phyloP scores from a whole-genome alignment of 2,329 filamentous ascomycete genomes.

The Metarhizium rileyi region DNA sequence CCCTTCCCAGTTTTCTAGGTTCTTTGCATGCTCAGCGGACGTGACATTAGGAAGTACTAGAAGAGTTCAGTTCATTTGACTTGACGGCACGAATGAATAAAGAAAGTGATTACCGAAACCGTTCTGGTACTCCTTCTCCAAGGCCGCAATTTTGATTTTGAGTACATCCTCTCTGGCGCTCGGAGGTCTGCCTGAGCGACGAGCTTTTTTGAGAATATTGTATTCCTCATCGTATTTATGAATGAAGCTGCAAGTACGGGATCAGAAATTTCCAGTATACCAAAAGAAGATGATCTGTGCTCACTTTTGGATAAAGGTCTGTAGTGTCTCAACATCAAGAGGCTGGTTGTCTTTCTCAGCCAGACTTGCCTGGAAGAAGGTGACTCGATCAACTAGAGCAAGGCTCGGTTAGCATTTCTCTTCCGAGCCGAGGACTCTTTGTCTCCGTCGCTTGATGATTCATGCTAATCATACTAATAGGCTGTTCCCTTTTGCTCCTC shows the following conservation, averaged over 20 bases:
- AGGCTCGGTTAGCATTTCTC: neutral
- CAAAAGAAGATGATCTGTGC: conserved; percentile 12
- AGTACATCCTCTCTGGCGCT: conserved; percentile 69
- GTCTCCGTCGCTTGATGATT: too few relatives aligned
- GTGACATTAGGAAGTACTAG: conserved; percentile 66
- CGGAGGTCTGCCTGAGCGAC: conserved; percentile 70
- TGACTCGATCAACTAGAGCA: conserved; percentile 25
- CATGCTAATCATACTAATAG: conserved; percentile 47
- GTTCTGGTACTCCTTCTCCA: conserved; percentile 70
- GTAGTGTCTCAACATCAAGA: conserved; percentile 46
- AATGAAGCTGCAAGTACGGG: conserved; percentile 40
- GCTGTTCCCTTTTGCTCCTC: conserved; percentile 64
- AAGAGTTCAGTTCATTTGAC: conserved; percentile 7
- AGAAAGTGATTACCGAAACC: conserved; percentile 59
- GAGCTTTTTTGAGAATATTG: conserved; percentile 52
- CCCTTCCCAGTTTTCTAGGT: conserved; percentile 68
- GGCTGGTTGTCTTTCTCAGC: conserved; percentile 36
- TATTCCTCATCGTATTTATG: conserved; percentile 65
- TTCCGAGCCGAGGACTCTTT: too few relatives aligned
- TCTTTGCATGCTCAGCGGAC: conserved; percentile 51
- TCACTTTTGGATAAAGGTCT: conserved; percentile 52
- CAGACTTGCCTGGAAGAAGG: conserved; percentile 61
- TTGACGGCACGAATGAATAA: neutral
- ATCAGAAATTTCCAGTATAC: conserved; percentile 14
- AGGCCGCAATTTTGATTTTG: conserved; percentile 56